Conservation (phyloP, 2,329 filamentous ascomycete species). For the Purpureocillium lavendulum region DNA sequence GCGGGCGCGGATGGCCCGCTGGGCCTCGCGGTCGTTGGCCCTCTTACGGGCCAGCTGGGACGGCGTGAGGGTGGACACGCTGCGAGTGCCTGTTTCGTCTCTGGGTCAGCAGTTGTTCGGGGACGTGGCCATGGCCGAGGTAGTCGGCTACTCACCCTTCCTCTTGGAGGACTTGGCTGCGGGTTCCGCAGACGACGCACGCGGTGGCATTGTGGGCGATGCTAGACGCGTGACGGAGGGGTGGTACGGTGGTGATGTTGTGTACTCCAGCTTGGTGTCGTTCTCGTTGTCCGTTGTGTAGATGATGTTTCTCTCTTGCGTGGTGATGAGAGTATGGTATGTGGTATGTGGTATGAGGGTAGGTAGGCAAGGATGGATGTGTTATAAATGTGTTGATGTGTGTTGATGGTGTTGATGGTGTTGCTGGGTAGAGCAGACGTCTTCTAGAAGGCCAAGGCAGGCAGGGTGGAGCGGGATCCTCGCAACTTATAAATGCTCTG, state of each 20-base stretch:
- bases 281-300: background rate
- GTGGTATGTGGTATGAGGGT: too few relatives aligned
- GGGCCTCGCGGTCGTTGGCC: constrained; percentile 85
- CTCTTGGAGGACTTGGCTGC: constrained; percentile 31
- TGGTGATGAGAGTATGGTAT: too few relatives aligned
- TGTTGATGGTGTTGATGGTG: background rate
- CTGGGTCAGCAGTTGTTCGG: background rate
- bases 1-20: constrained; percentile 76
- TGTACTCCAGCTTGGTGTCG: too few relatives aligned
- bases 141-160: constrained; percentile 29
- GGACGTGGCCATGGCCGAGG: background rate
- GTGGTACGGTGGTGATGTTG: background rate
- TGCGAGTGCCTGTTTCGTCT: constrained; percentile 47
- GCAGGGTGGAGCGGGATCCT: constrained; percentile 4
- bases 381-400: background rate
- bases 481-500: constrained; percentile 3
- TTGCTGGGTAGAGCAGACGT: too few relatives aligned
- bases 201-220: constrained; percentile 24
- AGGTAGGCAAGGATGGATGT: too few relatives aligned
- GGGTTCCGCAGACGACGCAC: constrained; percentile 34
- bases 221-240: background rate
- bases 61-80: constrained; percentile 79
- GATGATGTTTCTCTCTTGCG: too few relatives aligned
- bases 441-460: constrained; percentile 3
- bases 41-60: constrained; percentile 85